These are phyloP conservation scores for Diplosphaera chodatii DNA, from an alignment of 139 green algal species.

Conservation along the genomic window DNA sequence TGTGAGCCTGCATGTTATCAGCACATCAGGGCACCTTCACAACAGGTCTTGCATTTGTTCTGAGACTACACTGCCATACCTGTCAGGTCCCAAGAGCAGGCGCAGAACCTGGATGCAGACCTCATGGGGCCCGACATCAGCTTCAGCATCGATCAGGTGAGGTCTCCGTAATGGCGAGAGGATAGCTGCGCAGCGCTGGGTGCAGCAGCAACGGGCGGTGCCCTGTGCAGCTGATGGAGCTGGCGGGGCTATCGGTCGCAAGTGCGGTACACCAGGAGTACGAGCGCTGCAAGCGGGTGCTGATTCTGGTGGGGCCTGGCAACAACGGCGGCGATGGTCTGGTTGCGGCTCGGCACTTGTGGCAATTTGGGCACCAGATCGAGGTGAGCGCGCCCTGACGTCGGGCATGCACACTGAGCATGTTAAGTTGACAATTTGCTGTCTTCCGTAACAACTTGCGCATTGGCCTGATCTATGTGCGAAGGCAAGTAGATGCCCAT, in stretches of 20 bases:
- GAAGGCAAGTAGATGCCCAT: too few species aligned
- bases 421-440: too few species aligned
- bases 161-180: conserved; percentile 22
- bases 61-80: too few species aligned
- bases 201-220: not conserved
- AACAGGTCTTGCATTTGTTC: not conserved
- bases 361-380: conserved; percentile 83
- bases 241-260: conserved; percentile 73
- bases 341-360: conserved; percentile 86
- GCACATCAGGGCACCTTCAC: too few species aligned
- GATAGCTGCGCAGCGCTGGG: not conserved
- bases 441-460: too few species aligned
- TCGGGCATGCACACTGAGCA: conserved; percentile 3
- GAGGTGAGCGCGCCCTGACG: conserved; percentile 36
- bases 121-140: conserved; percentile 85
- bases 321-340: conserved; percentile 98
- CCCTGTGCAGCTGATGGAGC: conserved; percentile 74
- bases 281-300: conserved; percentile 40
- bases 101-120: conserved; percentile 73
- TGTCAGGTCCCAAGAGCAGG: conserved; percentile 55
- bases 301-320: conserved; percentile 86
- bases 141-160: conserved; percentile 89
- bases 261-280: conserved; percentile 56
- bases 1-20: not conserved
- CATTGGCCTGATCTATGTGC: too few species aligned